Evolutionary conservation across 2,329 filamentous ascomycete species (phyloP).

Genomic region (Diplocarpon mali): DNA sequence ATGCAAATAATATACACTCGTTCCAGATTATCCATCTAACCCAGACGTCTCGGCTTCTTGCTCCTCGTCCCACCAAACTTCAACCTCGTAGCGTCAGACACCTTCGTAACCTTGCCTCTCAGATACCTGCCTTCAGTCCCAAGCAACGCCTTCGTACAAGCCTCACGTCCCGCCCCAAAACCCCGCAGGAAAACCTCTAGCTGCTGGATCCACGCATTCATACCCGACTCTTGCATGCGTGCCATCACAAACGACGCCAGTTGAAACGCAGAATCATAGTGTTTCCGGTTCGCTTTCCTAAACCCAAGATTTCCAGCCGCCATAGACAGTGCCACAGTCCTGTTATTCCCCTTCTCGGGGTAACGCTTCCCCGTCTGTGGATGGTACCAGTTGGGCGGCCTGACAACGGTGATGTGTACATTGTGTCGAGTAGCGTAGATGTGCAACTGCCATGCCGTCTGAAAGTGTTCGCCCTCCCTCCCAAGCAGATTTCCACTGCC

Average conservation of each 20-base stretch:
- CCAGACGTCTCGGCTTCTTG: slow-evolving; percentile 69
- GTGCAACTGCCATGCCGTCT: slow-evolving; percentile 67
- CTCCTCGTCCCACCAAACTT: slow-evolving; percentile 95
- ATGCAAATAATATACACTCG: slow-evolving; percentile 10
- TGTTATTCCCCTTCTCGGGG: slow-evolving; percentile 7
- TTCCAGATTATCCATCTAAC: slow-evolving; percentile 14
- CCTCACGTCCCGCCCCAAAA: slow-evolving; percentile 79
- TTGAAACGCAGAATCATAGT: slow-evolving; percentile 89
- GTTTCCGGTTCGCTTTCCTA: slow-evolving; percentile 64
- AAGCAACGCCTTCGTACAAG: slow-evolving; percentile 78
- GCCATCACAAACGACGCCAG: slow-evolving; percentile 73
- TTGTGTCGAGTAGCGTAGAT: slow-evolving; percentile 87
- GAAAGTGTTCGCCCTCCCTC: slow-evolving; percentile 26
- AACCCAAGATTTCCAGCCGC: slow-evolving; percentile 88
- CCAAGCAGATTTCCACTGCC: slow-evolving; percentile 18
- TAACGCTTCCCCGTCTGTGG: slow-evolving; percentile 10
- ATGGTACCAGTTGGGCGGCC: slow-evolving; percentile 37
- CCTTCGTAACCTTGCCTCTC: slow-evolving; percentile 62
- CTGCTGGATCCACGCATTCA: slow-evolving; percentile 61
- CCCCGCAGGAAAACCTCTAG: slow-evolving; percentile 76
- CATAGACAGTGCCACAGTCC: slow-evolving; percentile 44
- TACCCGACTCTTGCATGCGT: slow-evolving; percentile 71
- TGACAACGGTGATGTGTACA: slow-evolving; percentile 82
- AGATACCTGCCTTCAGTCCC: slow-evolving; percentile 73
- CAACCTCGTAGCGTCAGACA: slow-evolving; percentile 77